Evolutionary conservation across 2,329 filamentous ascomycete genomes (phyloP), one percentile per base, ranked within the genome.

Genomic region (Chrysoporthe deuterocubensis): DNA sequence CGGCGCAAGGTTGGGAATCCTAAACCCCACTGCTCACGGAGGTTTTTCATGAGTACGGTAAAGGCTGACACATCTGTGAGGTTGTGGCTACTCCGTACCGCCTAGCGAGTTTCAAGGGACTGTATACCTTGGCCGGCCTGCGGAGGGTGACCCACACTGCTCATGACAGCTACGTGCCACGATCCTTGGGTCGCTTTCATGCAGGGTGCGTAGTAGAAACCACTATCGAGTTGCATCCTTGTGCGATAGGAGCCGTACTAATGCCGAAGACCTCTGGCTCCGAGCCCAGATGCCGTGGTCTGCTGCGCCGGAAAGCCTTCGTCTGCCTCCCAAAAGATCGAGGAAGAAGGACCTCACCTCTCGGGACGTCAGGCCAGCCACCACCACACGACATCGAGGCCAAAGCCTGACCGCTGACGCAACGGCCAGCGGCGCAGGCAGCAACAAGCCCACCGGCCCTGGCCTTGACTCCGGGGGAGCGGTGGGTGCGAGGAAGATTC

Each of bases 71-170:
- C 81, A 74, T 71, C 77, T 74, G 76, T 81, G 82, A 85, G 81
- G 82, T 83, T 83, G 78, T 77, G 74, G 78, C 79, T 79, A 76
- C 54, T 57, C 16, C 32, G 32, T n/a, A 57, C 76, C 73, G 74
- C 73, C 79, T 83, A 83, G 82, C 80, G 81, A 80, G 84, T 87
- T 87, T 87, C 82, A 85, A 83, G 81, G 81, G 77, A 72, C 65
- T 64, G 63, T 63, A 69, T 69, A 71, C 73, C 73, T 72, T 70
- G 71, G 66, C 73, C 75, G 74, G 71, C 71, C 72, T 43, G 54
- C 34, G 16, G 7, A 21, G 26, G 11, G 13, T 40, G 40, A 61
- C 44, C 62, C 62, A 56, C 37, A 44, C 9, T 60, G 57, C 40
- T 43, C 57, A 32, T 16, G 34, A 32, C 40, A 50, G 40, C 48